phyloP scores from a whole-genome alignment of 2,329 filamentous ascomycete genomes.

The Colletotrichum somersetense region DNA sequence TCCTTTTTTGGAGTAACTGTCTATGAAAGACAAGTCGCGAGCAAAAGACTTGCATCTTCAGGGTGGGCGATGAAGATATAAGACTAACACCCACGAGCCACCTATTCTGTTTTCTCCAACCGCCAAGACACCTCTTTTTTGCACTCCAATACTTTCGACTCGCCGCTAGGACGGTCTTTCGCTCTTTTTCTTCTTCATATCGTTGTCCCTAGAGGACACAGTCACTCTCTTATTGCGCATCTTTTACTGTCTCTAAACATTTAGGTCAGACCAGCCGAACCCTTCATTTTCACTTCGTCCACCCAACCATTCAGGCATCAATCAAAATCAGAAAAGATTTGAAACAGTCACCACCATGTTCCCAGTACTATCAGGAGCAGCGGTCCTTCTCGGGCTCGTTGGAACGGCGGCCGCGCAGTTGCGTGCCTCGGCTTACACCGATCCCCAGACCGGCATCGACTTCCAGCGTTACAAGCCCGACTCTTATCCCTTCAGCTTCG shows the following conservation, averaged over 20 bases:
- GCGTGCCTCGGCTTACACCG: conserved; percentile 52
- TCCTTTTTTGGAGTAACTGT: not conserved
- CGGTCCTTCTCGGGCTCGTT: conserved; percentile 43
- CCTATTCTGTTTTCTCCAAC: not conserved
- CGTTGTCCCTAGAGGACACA: conserved; percentile 34
- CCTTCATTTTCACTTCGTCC: conserved; percentile 6
- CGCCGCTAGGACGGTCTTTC: conserved; percentile 38
- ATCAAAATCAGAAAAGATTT: conserved; percentile 15
- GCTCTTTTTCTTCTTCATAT: conserved; percentile 24
- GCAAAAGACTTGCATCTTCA: not conserved
- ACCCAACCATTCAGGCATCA: not conserved
- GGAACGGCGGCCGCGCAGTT: conserved; percentile 45
- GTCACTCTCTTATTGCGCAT: conserved; percentile 21
- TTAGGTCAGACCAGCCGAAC: not conserved
- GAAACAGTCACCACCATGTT: conserved; percentile 34
- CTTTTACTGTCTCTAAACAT: conserved; percentile 3
- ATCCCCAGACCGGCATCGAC: conserved; percentile 59
- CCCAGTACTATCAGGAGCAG: conserved; percentile 32
- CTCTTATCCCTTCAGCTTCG: conserved; percentile 58
- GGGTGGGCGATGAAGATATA: conserved; percentile 10
- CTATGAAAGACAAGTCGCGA: not conserved
- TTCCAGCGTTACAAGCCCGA: conserved; percentile 35
- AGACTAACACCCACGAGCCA: not conserved
- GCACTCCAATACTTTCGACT: conserved; percentile 33
- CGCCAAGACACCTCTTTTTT: conserved; percentile 23